Conservation (phyloP, 768 basidiomycete genomes). For the Mycena rosella region DNA sequence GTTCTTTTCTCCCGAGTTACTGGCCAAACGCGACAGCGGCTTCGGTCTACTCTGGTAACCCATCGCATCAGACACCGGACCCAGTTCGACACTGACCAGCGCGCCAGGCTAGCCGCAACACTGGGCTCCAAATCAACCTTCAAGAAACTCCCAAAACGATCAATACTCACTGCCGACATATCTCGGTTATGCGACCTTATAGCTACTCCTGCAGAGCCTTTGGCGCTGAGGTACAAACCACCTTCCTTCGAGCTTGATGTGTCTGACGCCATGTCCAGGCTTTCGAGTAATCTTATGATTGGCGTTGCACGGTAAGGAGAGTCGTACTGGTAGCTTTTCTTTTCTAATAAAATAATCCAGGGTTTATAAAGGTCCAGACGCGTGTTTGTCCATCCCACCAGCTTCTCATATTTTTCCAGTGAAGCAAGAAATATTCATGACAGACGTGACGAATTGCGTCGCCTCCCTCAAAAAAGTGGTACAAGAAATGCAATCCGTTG, state of each 20-base stretch:
- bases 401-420: conserved; percentile 56
- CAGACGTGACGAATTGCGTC: conserved; percentile 85
- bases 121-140: conserved; percentile 90
- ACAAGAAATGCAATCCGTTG: conserved; percentile 67
- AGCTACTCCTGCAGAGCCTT: conserved; percentile 84
- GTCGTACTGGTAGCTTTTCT: too few species aligned
- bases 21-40: conserved; percentile 86
- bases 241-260: not conserved
- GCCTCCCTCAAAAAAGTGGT: conserved; percentile 83
- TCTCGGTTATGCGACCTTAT: conserved; percentile 85
- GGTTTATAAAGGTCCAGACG: conserved; percentile 58
- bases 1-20: conserved; percentile 90
- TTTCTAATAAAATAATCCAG: conserved; percentile 26
- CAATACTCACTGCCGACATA: conserved; percentile 89
- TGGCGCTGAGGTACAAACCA: conserved; percentile 71
- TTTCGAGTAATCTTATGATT: conserved; percentile 91
- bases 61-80: not conserved
- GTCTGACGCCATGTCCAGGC: conserved; percentile 15
- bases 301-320: conserved; percentile 84
- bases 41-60: conserved; percentile 90
- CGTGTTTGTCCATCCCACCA: not conserved
- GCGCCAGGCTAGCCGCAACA: conserved; percentile 87
- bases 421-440: conserved; percentile 86
- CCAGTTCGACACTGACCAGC: not conserved
- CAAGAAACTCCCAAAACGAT: conserved; percentile 84